Base-by-base conservation (phyloP, 1,139 yeast genomes). In the Yamadazyma siamensis region DNA sequence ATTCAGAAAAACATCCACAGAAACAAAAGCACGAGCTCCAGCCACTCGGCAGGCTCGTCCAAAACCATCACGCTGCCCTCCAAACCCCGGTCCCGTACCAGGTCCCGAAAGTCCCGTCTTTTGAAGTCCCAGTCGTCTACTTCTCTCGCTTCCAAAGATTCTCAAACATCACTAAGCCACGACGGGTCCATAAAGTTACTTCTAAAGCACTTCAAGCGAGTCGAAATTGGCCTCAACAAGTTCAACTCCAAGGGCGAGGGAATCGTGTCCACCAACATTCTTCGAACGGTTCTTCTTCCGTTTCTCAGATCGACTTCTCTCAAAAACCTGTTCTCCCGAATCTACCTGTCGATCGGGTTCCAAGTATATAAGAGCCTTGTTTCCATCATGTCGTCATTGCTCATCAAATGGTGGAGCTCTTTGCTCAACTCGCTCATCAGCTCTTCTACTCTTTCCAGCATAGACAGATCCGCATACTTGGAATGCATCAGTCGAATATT, bases 401-500 rank as follows among this genome's bases (percentile, higher is more conserved):
- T 81, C 13, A 53, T 71, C 15, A 70, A 68, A 43, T 83, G 94
- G 94, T 83, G 91, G 91, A 48, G 59, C 7, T 66, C 75, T 13
- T 54, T 80, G n/a, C 52, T 83, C 13, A 52, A 54, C 7, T 63
- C 71, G 6, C 53, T 76, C 32, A 51, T 42, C 9, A 41, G 32
- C 19, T 54, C 74, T 1, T 61, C 38, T 22, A 38, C 36, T 13
- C 27, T 49, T 3, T 41, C 49, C 13, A 41, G 42, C 14, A 50
- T 61, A 2, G 94, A 86, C 52, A 61, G 81, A 35, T 72, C 80
- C 29, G 88, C 87, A 9, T 83, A 79, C 49, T 59, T 81, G 34
- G 95, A 86, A 50, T 80, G 86, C 31, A 61, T 86, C 3, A 79
- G 88, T 2, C 63, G 89, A 25, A 65, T 86, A 7, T 50, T 83